Percentiles rank a stretch among this genome's conserved stretches.
These are phyloP conservation scores for Penicillium egyptiacum DNA, from an alignment of 495 filamentous ascomycete species.

Conservation along the genomic window DNA sequence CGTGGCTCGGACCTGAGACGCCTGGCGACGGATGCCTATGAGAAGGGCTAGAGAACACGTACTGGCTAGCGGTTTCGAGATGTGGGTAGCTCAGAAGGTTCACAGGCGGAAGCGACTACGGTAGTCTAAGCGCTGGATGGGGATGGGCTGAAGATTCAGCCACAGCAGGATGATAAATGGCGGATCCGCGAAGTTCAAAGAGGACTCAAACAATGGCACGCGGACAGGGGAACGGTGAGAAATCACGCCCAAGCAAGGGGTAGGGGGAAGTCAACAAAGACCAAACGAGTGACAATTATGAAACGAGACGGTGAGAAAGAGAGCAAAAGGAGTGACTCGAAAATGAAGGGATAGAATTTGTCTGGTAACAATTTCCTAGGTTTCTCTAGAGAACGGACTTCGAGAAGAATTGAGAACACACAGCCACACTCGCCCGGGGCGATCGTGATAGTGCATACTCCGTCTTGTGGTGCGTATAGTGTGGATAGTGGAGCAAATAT, in stretches of 20 bases:
- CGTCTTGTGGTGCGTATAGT: slow-evolving; percentile 1
- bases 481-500: not conserved
- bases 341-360: slow-evolving; percentile 11
- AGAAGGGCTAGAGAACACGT: slow-evolving; percentile 5
- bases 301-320: not conserved
- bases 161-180: slow-evolving; percentile 7
- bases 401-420: slow-evolving; percentile 1
- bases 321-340: not conserved
- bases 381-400: not conserved
- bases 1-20: slow-evolving; percentile 5
- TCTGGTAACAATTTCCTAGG: slow-evolving; percentile 3
- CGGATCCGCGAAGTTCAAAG: slow-evolving; percentile 3
- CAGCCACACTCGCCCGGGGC: slow-evolving; percentile 9
- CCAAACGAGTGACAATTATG: slow-evolving; percentile 4
- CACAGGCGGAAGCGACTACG: not conserved
- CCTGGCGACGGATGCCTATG: not conserved
- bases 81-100: not conserved
- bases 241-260: slow-evolving; percentile 9
- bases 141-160: slow-evolving; percentile 1
- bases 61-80: not conserved
- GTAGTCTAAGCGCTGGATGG: not conserved
- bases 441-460: slow-evolving; percentile 5
- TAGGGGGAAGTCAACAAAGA: slow-evolving; percentile 6
- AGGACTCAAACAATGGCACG: not conserved
- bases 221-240: slow-evolving; percentile 1